Base-by-base conservation (phyloP, 306 rosid species). In the Castanea crenata region DNA sequence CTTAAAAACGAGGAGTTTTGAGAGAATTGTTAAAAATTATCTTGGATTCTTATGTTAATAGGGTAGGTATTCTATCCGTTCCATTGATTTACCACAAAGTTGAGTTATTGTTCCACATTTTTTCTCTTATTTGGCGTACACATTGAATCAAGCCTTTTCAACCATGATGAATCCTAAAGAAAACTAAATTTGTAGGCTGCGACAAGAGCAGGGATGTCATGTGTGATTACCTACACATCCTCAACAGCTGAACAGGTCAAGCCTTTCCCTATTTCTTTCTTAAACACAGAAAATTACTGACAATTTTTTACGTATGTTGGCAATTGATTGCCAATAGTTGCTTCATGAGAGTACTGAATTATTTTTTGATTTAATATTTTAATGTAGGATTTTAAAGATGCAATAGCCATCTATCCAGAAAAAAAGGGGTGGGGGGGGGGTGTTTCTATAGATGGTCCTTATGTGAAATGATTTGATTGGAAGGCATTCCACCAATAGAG, bases 121-220 rank as follows among this genome's bases (percentile, higher is more conserved):
- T 4, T 71, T 74, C 81, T 73, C 64, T 32, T 72, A 79, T 56
- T 78, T 11, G 3, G 41, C 20, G 29, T 71, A n/a, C 62, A 27
- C 64, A 11, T 84, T 64, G 14, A 62, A 44, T 55, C 76, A 11
- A 38, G 44, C 44, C 10, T 38, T 38, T 38, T 38, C 44, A 38
- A 38, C 44, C 10, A 6, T 63, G 16, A 32, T 44, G 19, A 80
- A 46, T 51, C 59, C 15, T 54, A 65, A 74, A 73, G 59, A n/a
- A 46, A 74, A 56, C 61, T 84, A 73, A 75, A 68, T 71, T 68
- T 63, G 51, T 79, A 92, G 99, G 99, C 97, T 55, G 97, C 99
- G 75, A 86, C 93, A 82, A 73, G 83, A 75, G 99, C 99, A 27
- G 99, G 98, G 61, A 95, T 95, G 99, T 71, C 97, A 54, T 95